A percentile compares a stretch with the other conserved stretches of the same genome.
Evolutionary conservation across 1,284 basidiomycete genomes (phyloP).

Genomic region (Puccinia brachypodii): DNA sequence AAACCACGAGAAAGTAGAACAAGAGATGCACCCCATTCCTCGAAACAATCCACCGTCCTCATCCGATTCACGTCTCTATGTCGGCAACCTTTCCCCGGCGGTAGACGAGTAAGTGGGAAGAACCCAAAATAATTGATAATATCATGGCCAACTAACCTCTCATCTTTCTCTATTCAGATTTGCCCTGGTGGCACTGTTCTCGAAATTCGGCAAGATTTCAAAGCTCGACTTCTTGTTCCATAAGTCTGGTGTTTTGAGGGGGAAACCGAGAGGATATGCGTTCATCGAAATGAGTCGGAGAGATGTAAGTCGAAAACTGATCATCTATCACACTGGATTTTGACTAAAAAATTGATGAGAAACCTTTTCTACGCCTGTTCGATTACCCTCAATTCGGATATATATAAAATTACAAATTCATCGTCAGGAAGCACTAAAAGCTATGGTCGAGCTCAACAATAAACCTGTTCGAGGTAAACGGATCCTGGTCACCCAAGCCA

Average conservation of each 20-base stretch:
- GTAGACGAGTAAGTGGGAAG: constrained; percentile 79
- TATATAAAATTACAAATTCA: constrained; percentile 45
- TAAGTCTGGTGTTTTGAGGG: constrained; percentile 81
- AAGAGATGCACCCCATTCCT: background rate
- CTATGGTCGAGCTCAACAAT: constrained; percentile 72
- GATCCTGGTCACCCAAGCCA: constrained; percentile 82
- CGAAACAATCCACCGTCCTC: background rate
- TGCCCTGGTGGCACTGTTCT: constrained; percentile 80
- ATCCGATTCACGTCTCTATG: constrained; percentile 67
- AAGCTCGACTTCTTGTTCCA: constrained; percentile 94
- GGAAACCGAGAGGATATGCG: constrained; percentile 90
- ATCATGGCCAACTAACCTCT: background rate
- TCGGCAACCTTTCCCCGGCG: constrained; percentile 82
- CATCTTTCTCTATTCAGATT: constrained; percentile 63
- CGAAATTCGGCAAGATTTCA: constrained; percentile 83
- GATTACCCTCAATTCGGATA: background rate
- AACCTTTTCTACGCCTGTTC: background rate
- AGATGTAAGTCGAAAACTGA: constrained; percentile 66
- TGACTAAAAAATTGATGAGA: constrained; percentile 2
- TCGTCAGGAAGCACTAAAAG: constrained; percentile 77
- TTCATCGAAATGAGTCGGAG: constrained; percentile 80
- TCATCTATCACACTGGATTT: background rate
- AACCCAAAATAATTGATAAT: too few species aligned
- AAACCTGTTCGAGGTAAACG: constrained; percentile 80
- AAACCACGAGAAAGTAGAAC: too few species aligned